Base-by-base conservation (phyloP, 305 asterid species). In the Rubia balearica region DNA sequence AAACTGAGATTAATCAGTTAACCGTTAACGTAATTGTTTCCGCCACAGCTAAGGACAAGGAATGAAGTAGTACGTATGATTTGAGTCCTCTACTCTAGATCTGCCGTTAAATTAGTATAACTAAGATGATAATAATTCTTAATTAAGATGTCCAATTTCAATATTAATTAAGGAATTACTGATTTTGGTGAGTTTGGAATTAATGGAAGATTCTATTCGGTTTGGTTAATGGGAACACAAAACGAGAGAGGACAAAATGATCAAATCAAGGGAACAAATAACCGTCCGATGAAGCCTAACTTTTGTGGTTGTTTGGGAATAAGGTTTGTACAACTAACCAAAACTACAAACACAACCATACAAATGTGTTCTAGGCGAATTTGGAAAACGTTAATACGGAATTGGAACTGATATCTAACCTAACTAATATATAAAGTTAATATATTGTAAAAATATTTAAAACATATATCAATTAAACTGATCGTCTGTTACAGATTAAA, bases 1-100 rank as follows among this genome's bases (percentile, higher is more conserved):
- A 46, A 57, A 53, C 36, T 57, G 63, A 1, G 63, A 57, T 57
- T 22, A 22, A 53, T 51, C 57, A 51, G 57, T 51, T 51, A 51
- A 51, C 57, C 57, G 62, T 55, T 55, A 55, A 55, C 61, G 61
- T 55, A n/a, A 21, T 55, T 55, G 61, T 8, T 57, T 21, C 62
- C 36, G 36, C 62, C 62, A 57, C 3, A 9, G 36, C 62, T 57
- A 21, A 19, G 36, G 62, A 57, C 62, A 57, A 36, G 40, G 4
- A 36, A 6, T 10, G n/a, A n/a, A n/a, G n/a, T n/a, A n/a, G n/a
- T n/a, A n/a, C n/a, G n/a, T n/a, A 57, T 57, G 63, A 24, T 57
- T 22, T 24, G 63, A 57, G 63, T 24, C 33, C 33, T 57, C 63
- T 22, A 53, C n/a, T n/a, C n/a, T n/a, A n/a, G 24, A 53, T 53